Base-by-base conservation (phyloP, 129 eudicot species). In the Erigeron canadensis region DNA sequence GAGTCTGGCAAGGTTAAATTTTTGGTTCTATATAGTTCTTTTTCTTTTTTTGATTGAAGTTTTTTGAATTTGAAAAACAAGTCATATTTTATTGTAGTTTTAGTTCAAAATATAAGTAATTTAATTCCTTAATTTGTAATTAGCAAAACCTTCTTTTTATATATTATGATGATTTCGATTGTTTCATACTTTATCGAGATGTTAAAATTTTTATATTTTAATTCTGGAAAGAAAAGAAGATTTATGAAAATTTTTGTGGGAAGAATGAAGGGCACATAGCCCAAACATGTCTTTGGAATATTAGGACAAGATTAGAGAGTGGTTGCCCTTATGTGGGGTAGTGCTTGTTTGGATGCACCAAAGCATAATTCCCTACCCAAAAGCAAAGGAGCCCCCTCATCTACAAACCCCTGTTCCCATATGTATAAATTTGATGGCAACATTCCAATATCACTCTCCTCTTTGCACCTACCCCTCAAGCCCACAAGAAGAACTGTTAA, bases 231-330 rank as follows among this genome's bases (percentile, higher is more conserved):
- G 12, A 37, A 3, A 62, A 37, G 12, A 7, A 58, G 58, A 42
- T 45, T 60, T 59, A 18, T 61, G 28, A 45, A 59, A 45, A 15
- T 38, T 44, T 6, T 15, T 54, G 62, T 67, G 74, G 73, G 74
- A 47, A 74, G 59, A 47, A 67, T 75, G 80, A 75, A 77, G 76
- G 76, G 66, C 71, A 83, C 86, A 85, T 72, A 73, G 75, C 77
- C 83, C 87, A 81, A 85, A 79, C 82, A 78, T 86, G 96, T 88
- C 86, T 74, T 81, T 87, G 96, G 80, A 70, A 56, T 75, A 88
- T 88, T 83, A 79, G 46, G 90, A 86, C 91, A 88, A 60, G 67
- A 86, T 83, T 81, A 74, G 78, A 63, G 81, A 81, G 81, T 54
- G 48, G 84, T 63, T 80, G 80, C 70, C 80, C 83, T 65, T 76